Percentiles rank a stretch among this genome's conserved stretches.
Evolutionary conservation across 352 stramenopile genomes (phyloP).

Genomic region (Globisporangium cystogenes): DNA sequence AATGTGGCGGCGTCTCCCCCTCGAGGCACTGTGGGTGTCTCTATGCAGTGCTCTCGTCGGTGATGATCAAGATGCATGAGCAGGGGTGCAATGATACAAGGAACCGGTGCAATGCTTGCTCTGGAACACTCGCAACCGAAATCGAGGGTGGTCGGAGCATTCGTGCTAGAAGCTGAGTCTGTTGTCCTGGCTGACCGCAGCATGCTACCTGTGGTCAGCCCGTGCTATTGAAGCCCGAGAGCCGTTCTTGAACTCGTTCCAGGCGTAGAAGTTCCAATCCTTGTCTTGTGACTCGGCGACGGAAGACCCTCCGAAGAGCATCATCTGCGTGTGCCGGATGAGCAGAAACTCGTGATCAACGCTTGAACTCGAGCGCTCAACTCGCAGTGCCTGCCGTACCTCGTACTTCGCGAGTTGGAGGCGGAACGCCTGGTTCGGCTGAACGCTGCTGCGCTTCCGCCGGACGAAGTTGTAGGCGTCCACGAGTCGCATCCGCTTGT

Average conservation of each 20-base stretch:
- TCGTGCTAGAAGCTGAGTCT: too few relatives aligned
- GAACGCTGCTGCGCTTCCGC: slow-evolving; percentile 32
- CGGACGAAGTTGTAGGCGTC: slow-evolving; percentile 55
- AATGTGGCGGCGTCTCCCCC: too few relatives aligned
- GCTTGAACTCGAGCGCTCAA: too few relatives aligned
- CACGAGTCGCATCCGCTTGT: slow-evolving; percentile 52
- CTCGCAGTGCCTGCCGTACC: slow-evolving; percentile 9
- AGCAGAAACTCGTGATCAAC: background rate
- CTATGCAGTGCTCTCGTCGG: too few relatives aligned
- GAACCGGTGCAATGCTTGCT: too few relatives aligned
- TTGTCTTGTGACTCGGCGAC: slow-evolving; percentile 46
- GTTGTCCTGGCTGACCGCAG: too few relatives aligned
- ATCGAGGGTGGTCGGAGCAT: too few relatives aligned
- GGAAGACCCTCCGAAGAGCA: slow-evolving; percentile 44
- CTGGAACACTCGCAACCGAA: too few relatives aligned
- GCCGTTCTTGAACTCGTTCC: slow-evolving; percentile 58
- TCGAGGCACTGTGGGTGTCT: too few relatives aligned
- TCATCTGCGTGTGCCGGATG: slow-evolving; percentile 18
- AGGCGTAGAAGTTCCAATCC: slow-evolving; percentile 70
- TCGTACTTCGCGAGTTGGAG: slow-evolving; percentile 68
- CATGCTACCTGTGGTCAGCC: background rate
- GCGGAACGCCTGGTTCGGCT: slow-evolving; percentile 57
- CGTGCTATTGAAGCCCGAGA: background rate
- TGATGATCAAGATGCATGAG: too few relatives aligned
- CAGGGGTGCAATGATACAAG: too few relatives aligned